Evolutionary conservation across 305 asterid genomes (phyloP).

Genomic region (Vinca major): DNA sequence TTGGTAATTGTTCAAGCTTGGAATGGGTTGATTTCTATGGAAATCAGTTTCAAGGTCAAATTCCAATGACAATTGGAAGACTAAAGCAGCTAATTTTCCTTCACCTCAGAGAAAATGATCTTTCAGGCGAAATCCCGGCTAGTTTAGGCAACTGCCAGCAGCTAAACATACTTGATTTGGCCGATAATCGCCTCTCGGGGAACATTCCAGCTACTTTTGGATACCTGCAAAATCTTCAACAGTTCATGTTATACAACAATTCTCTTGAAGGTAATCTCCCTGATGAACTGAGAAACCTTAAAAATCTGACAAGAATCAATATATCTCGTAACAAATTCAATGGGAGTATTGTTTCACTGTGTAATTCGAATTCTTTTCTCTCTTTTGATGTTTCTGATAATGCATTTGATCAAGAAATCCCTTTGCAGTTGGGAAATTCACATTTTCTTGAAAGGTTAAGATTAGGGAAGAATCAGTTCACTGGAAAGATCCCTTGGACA

Average conservation of each 20-base stretch:
- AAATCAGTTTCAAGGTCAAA: constrained; percentile 51
- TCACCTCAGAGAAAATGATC: constrained; percentile 74
- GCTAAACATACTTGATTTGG: constrained; percentile 62
- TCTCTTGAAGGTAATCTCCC: constrained; percentile 69
- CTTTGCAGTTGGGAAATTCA: constrained; percentile 58
- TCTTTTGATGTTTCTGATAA: constrained; percentile 78
- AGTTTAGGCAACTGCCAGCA: constrained; percentile 59
- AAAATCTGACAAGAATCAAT: constrained; percentile 72
- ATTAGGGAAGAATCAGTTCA: constrained; percentile 57
- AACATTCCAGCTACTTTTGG: constrained; percentile 55
- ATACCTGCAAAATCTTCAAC: constrained; percentile 46
- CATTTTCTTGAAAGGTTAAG: constrained; percentile 63
- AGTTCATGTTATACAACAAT: constrained; percentile 80
- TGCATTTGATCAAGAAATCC: constrained; percentile 57
- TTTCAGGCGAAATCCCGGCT: constrained; percentile 66
- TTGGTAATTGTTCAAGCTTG: constrained; percentile 63
- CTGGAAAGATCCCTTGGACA: constrained; percentile 63
- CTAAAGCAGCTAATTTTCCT: constrained; percentile 56
- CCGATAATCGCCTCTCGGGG: constrained; percentile 69
- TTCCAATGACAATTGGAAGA: constrained; percentile 61
- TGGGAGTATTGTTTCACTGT: constrained; percentile 69
- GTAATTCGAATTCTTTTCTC: constrained; percentile 48
- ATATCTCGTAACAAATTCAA: constrained; percentile 55
- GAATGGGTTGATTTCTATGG: constrained; percentile 78
- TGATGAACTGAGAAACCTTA: constrained; percentile 36